phyloP scores from a whole-genome alignment of 768 basidiomycete species.

The Sarcodon sp. region DNA sequence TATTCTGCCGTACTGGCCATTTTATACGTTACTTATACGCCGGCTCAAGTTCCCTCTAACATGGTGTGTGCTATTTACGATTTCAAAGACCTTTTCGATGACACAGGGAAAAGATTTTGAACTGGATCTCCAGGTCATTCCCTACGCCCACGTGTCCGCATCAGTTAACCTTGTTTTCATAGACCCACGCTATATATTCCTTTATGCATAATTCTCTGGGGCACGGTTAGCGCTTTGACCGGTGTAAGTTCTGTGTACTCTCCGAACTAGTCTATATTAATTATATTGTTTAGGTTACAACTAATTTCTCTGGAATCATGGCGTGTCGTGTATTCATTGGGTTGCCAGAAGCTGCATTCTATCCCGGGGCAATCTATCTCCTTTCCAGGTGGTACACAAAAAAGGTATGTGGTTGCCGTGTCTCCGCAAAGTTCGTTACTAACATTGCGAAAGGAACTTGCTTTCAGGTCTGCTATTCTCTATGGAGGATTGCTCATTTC shows the following conservation, averaged over 20 bases:
- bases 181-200: slow-evolving; percentile 44
- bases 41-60: slow-evolving; percentile 55
- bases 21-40: slow-evolving; percentile 46
- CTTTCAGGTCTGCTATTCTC: slow-evolving; percentile 47
- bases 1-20: slow-evolving; percentile 39
- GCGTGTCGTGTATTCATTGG: slow-evolving; percentile 50
- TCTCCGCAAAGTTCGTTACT: neutral
- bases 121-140: too few species aligned
- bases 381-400: slow-evolving; percentile 24
- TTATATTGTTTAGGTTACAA: slow-evolving; percentile 27
- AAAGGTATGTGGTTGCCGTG: slow-evolving; percentile 10
- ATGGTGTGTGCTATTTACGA: slow-evolving; percentile 27
- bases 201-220: slow-evolving; percentile 47
- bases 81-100: slow-evolving; percentile 10
- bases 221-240: slow-evolving; percentile 47
- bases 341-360: slow-evolving; percentile 56
- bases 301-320: slow-evolving; percentile 39
- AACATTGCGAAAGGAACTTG: slow-evolving; percentile 34
- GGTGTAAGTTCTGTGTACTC: slow-evolving; percentile 26
- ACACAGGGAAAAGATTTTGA: too few species aligned
- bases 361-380: slow-evolving; percentile 39
- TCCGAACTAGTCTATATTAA: neutral
- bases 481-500: slow-evolving; percentile 49
- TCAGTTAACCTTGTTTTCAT: too few species aligned
- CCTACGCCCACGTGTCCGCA: too few species aligned